phyloP scores from a whole-genome alignment of 1,139 yeast species.

The Geotrichum bryndzae region DNA sequence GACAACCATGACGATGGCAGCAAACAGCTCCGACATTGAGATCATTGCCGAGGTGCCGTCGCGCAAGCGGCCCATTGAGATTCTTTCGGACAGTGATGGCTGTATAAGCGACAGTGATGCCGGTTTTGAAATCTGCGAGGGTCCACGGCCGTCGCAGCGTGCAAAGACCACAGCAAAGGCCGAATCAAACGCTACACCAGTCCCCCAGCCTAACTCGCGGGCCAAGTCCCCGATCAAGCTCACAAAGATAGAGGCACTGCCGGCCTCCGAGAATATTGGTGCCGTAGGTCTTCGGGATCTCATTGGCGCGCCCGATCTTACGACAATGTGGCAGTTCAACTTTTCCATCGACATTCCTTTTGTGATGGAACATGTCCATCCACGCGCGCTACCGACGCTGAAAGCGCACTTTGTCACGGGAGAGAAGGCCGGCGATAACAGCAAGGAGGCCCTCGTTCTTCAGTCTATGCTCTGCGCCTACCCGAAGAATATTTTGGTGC shows the following conservation, averaged over 20 bases:
- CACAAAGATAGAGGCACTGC: conserved; percentile 19
- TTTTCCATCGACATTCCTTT: conserved; percentile 28
- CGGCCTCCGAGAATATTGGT: conserved; percentile 21
- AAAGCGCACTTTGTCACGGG: conserved; percentile 29
- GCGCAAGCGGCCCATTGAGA: not conserved
- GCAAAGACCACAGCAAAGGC: not conserved
- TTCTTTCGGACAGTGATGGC: not conserved
- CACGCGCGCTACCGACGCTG: conserved; percentile 18
- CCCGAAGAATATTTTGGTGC: conserved; percentile 22
- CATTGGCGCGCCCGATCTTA: conserved; percentile 18
- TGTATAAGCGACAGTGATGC: not conserved
- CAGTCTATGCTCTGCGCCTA: conserved; percentile 9
- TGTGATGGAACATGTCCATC: conserved; percentile 25
- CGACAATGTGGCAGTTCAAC: conserved; percentile 31
- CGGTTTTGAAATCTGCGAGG: not conserved
- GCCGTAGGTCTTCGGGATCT: conserved; percentile 22
- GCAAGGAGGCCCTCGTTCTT: not conserved
- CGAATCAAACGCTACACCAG: not conserved
- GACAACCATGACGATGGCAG: not conserved
- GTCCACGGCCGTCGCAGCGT: not conserved
- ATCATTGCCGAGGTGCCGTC: not conserved
- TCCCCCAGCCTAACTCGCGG: not conserved
- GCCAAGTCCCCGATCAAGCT: conserved; percentile 19
- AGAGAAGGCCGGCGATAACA: conserved; percentile 14
- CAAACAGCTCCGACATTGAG: not conserved